These are phyloP conservation scores for Aspergillus niger DNA, from an alignment of 2,329 filamentous ascomycete species.

Conservation along the genomic window DNA sequence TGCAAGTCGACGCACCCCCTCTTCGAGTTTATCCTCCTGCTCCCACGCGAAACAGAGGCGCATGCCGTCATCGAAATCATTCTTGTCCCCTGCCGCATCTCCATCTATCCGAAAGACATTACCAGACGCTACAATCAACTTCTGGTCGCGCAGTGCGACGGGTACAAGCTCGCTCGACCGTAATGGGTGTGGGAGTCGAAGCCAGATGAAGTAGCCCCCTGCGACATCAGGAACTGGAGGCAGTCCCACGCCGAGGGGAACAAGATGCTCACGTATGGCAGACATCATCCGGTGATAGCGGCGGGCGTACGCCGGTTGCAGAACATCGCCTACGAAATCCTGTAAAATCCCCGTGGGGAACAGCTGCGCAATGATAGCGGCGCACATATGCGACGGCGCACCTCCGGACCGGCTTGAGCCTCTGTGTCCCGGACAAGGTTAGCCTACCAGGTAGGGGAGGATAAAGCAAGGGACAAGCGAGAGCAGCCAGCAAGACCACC, in stretches of 20 bases:
- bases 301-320: conserved; percentile 59
- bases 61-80: conserved; percentile 61
- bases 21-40: conserved; percentile 63
- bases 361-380: conserved; percentile 59
- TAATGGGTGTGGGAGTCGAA: conserved; percentile 61
- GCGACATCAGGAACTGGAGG: conserved; percentile 49
- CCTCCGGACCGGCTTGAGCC: conserved; percentile 62
- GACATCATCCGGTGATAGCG: conserved; percentile 59
- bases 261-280: conserved; percentile 62
- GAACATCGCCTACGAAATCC: conserved; percentile 52
- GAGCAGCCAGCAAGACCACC: not conserved
- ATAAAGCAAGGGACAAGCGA: conserved; percentile 15
- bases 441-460: conserved; percentile 11
- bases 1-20: conserved; percentile 68
- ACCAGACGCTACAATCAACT: conserved; percentile 68
- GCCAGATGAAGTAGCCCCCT: conserved; percentile 87
- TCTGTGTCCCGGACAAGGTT: conserved; percentile 35
- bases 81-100: conserved; percentile 52
- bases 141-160: conserved; percentile 62
- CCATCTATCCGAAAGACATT: conserved; percentile 68
- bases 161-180: conserved; percentile 59
- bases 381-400: conserved; percentile 60
- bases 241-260: conserved; percentile 61
- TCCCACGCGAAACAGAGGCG: conserved; percentile 75
- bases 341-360: conserved; percentile 56